A percentile compares a stretch with the other conserved stretches of the same genome.
phyloP scores from a whole-genome alignment of 2,329 filamentous ascomycete species.

The Teratosphaeria epicoccoides region DNA sequence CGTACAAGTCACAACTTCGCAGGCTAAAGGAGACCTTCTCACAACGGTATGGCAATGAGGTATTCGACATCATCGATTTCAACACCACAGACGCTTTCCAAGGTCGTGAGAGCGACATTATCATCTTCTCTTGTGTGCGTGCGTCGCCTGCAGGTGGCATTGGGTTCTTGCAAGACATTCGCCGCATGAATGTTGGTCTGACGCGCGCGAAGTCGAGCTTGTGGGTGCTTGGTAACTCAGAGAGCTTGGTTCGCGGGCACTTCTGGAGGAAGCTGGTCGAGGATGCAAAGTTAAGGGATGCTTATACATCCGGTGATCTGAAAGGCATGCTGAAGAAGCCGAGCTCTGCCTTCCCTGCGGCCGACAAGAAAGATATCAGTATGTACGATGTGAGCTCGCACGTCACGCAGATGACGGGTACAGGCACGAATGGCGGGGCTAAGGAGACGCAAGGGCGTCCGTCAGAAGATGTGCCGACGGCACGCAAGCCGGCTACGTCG shows the following conservation, averaged over 20 bases:
- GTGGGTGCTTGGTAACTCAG: slow-evolving; percentile 90
- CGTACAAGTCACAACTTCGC: slow-evolving; percentile 85
- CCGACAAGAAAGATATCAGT: slow-evolving; percentile 8
- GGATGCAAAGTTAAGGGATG: slow-evolving; percentile 62
- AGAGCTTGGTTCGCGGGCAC: slow-evolving; percentile 72
- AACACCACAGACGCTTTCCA: slow-evolving; percentile 99
- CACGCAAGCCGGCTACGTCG: not conserved
- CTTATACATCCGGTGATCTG: slow-evolving; percentile 64
- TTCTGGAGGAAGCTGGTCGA: slow-evolving; percentile 84
- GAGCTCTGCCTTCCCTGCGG: slow-evolving; percentile 32
- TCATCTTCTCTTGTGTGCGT: slow-evolving; percentile 97
- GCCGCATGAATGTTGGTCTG: slow-evolving; percentile 97
- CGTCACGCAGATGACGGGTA: slow-evolving; percentile 5
- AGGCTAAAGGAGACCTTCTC: slow-evolving; percentile 69
- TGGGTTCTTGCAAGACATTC: slow-evolving; percentile 95
- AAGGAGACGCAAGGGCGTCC: not conserved
- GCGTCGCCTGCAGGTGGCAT: slow-evolving; percentile 88
- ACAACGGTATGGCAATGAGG: slow-evolving; percentile 59
- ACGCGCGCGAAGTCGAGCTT: slow-evolving; percentile 93
- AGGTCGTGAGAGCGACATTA: slow-evolving; percentile 90
- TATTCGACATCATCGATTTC: slow-evolving; percentile 79
- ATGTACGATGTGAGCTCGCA: slow-evolving; percentile 16
- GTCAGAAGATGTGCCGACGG: not conserved
- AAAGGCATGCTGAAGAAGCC: slow-evolving; percentile 44
- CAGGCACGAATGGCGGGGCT: not conserved